phyloP scores from a whole-genome alignment of 1,284 basidiomycete species.

The Fomes fomentarius region DNA sequence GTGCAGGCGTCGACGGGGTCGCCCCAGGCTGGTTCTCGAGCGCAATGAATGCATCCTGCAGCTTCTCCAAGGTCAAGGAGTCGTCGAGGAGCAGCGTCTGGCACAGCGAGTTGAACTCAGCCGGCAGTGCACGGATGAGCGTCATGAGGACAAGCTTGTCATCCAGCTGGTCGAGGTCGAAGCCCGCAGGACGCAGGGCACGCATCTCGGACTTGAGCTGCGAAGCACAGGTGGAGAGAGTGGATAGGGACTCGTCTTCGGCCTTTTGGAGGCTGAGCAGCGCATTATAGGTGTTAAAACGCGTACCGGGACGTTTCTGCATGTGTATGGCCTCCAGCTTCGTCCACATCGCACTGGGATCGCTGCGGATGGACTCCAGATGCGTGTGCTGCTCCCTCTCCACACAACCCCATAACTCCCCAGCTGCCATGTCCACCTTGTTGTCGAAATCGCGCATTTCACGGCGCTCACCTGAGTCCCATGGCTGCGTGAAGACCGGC shows the following conservation, averaged over 20 bases:
- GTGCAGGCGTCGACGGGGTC: conserved; percentile 7
- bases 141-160: conserved; percentile 28
- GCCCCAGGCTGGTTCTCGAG: conserved; percentile 9
- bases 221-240: conserved; percentile 11
- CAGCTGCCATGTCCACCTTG: neutral
- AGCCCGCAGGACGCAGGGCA: conserved; percentile 6
- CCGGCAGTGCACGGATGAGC: conserved; percentile 12
- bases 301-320: conserved; percentile 18
- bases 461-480: neutral
- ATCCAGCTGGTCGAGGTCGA: conserved; percentile 20
- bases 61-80: conserved; percentile 7
- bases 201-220: conserved; percentile 5
- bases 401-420: neutral
- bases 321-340: conserved; percentile 21
- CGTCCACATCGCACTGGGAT: conserved; percentile 4
- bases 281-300: conserved; percentile 38
- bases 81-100: neutral
- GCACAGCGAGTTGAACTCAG: neutral
- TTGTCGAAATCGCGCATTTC: neutral
- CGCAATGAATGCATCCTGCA: conserved; percentile 7
- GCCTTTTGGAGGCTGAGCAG: conserved; percentile 35
- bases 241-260: conserved; percentile 32
- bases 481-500: neutral
- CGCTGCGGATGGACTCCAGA: neutral
- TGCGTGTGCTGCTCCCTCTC: neutral